Evolutionary conservation across 192 early-diverging fungal species (phyloP), one percentile per base, ranked within the genome.

Genomic region (Umbelopsis ramanniana): DNA sequence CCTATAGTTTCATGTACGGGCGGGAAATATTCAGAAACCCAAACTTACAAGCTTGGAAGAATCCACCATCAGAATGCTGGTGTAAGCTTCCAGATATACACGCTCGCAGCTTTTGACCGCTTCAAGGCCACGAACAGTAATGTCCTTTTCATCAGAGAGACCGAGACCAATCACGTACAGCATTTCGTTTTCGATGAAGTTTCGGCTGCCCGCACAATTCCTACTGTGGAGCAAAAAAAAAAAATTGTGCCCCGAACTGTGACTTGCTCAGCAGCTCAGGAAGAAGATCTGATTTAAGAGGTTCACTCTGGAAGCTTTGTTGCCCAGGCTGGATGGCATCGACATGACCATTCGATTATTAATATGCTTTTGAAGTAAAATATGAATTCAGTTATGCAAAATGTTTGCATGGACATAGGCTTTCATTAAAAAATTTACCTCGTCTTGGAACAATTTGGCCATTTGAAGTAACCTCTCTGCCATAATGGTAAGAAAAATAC

Each of bases 71-170:
- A 99, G 86, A 52, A 99, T 96, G 50, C 91, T 93, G 7, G 97
- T 99, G 89, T 99, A 99, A 9, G 91, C 90, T 78, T 99, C 97
- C 35, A 99, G 88, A 80, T 98, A 98, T 35, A 99, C 85, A 17
- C 95, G 89, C 72, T 91, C 90, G 76, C 93, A 94, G 2, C 86
- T 82, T 78, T 88, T 89, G 67, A 99, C 92, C 5, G 96, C 95
- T 71, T 97, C 94, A 10, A 99, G 89, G 11, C 97, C 97, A 84
- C 97, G 97, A 69, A 99, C 89, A 1, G 95, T 97, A 71, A 99
- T 96, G 83, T 99, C 97, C 69, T 89, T 92, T 76, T 97, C 97
- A 84, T 99, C 97, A 29, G 93, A 91, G 47, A 99, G 88, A 8
- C 97, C 97, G 50, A 99, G 91, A 19, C 97, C 97, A 55, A 98